These are phyloP conservation scores for Hypericum perforatum DNA, from an alignment of 345 rosid species.

Conservation along the genomic window DNA sequence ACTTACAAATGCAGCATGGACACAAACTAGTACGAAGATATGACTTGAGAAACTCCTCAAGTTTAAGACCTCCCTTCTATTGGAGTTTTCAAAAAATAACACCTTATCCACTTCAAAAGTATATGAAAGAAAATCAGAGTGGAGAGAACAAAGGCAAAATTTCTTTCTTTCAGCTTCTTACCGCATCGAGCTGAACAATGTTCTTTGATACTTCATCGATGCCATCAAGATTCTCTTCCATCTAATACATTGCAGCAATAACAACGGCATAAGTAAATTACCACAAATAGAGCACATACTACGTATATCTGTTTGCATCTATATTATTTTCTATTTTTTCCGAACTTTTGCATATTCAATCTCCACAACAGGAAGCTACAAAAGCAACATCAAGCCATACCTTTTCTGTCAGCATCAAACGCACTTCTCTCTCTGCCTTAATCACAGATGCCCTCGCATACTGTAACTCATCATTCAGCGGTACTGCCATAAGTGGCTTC, in stretches of 20 bases:
- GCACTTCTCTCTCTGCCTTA: conserved; percentile 76
- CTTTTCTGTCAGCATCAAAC: conserved; percentile 65
- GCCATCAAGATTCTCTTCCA: conserved; percentile 55
- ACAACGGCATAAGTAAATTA: neutral
- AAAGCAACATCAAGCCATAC: conserved; percentile 23
- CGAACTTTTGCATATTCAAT: no score
- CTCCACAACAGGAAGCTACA: conserved; percentile 8
- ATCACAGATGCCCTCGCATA: conserved; percentile 59
- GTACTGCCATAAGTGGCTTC: conserved; percentile 76
- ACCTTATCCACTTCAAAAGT: no score
- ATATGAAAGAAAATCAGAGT: no score
- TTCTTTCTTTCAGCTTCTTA: conserved; percentile 24
- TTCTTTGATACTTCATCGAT: conserved; percentile 36
- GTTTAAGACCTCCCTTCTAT: no score
- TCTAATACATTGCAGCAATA: conserved; percentile 36
- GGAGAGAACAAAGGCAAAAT: no score
- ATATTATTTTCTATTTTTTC: no score
- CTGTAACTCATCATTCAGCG: conserved; percentile 79
- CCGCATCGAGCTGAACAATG: conserved; percentile 62
- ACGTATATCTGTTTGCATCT: no score
- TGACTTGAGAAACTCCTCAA: no score
- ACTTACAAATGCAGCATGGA: no score
- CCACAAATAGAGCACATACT: no score
- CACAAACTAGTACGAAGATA: no score
- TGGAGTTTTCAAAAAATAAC: no score